Percentiles rank a stretch among this genome's conserved stretches.
phyloP scores from a whole-genome alignment of 441 rosid species.

The Pelargonium citronellum region DNA sequence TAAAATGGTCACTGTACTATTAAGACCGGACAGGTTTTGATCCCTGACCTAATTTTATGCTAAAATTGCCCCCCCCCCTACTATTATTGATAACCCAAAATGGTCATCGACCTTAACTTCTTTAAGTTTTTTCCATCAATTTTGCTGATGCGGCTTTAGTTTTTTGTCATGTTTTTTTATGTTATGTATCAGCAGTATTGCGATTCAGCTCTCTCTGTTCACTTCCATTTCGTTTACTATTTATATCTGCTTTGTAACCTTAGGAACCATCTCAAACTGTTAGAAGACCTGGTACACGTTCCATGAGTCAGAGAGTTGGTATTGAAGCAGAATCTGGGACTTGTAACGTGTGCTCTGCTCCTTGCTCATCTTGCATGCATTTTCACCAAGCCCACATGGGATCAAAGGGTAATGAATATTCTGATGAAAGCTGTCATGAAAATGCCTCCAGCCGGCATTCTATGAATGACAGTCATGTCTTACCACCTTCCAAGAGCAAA shows the following conservation, averaged over 20 bases:
- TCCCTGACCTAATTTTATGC: too few relatives aligned
- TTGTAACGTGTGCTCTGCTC: slow-evolving; percentile 72
- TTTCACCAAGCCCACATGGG: slow-evolving; percentile 44
- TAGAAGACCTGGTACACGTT: slow-evolving; percentile 41
- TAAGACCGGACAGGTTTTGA: too few relatives aligned
- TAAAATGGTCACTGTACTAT: too few relatives aligned
- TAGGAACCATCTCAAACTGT: slow-evolving; percentile 37
- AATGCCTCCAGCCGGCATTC: slow-evolving; percentile 54
- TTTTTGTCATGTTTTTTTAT: neutral
- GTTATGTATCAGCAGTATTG: neutral
- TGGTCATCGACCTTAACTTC: too few relatives aligned
- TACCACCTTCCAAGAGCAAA: slow-evolving; percentile 25
- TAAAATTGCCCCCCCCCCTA: too few relatives aligned
- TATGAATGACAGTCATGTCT: slow-evolving; percentile 39
- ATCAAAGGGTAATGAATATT: slow-evolving; percentile 48
- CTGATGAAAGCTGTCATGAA: slow-evolving; percentile 56
- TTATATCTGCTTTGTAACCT: slow-evolving; percentile 19
- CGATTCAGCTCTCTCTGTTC: neutral
- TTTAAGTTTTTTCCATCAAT: too few relatives aligned
- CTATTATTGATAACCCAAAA: too few relatives aligned
- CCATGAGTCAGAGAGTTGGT: slow-evolving; percentile 45
- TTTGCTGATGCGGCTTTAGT: too few relatives aligned
- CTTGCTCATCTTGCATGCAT: slow-evolving; percentile 90
- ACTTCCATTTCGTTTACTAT: neutral
- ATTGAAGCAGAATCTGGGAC: slow-evolving; percentile 63